Percentiles rank a stretch among this genome's conserved stretches.
These are phyloP conservation scores for Nicotiana rustica DNA, from an alignment of 305 asterid species.

Conservation along the genomic window DNA sequence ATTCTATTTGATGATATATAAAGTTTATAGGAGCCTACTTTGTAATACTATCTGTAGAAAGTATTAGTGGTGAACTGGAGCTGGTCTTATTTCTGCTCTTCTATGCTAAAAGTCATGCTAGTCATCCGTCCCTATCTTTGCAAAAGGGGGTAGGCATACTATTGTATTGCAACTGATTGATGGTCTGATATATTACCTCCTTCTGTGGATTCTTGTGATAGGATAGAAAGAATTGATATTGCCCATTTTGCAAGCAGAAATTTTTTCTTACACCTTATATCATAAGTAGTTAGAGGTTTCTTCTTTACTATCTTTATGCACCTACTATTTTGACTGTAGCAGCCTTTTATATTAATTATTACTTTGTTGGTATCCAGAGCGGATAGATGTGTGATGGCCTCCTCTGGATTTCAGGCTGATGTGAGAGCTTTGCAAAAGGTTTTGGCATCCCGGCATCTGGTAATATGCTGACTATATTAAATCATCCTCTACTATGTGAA, in stretches of 20 bases:
- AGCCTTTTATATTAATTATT: background rate
- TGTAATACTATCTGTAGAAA: background rate
- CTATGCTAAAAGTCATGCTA: background rate
- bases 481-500: background rate
- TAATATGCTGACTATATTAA: slow-evolving; percentile 40
- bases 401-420: slow-evolving; percentile 97
- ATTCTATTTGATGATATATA: background rate
- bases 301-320: background rate
- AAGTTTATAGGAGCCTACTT: background rate
- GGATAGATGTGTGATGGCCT: slow-evolving; percentile 90
- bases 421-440: slow-evolving; percentile 91
- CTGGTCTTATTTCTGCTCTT: background rate
- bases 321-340: background rate
- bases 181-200: background rate
- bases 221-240: background rate
- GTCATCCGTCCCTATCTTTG: background rate
- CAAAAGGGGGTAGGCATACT: background rate
- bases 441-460: slow-evolving; percentile 87
- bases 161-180: background rate
- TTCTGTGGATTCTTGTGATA: background rate
- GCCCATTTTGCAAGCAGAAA: background rate
- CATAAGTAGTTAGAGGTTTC: background rate
- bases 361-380: slow-evolving; percentile 52
- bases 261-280: background rate
- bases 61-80: background rate